A percentile compares a stretch with the other conserved stretches of the same genome.
These are phyloP conservation scores for Biancaea sappan DNA, from an alignment of 306 rosid species.

Conservation along the genomic window DNA sequence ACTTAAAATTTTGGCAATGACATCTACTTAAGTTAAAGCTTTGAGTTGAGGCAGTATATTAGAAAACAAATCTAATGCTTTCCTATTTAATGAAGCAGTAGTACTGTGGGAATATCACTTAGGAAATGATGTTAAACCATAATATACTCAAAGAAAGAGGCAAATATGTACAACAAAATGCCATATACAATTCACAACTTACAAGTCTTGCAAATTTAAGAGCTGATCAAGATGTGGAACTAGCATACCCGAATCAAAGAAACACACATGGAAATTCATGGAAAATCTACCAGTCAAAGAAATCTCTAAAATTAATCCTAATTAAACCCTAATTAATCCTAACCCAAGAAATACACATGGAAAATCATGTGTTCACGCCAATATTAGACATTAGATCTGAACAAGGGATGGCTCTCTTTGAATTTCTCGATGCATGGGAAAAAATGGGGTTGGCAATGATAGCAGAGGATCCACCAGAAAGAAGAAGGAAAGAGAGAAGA, in stretches of 20 bases:
- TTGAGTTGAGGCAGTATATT: background rate
- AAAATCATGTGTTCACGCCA: too few relatives aligned
- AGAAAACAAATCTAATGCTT: background rate
- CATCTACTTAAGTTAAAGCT: background rate
- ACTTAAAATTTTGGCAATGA: background rate
- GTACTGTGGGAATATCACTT: background rate
- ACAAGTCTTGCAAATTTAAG: slow-evolving; percentile 64
- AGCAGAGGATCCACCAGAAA: too few relatives aligned
- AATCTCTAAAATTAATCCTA: too few relatives aligned
- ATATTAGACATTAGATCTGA: too few relatives aligned
- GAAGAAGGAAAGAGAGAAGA: too few relatives aligned
- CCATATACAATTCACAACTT: slow-evolving; percentile 35
- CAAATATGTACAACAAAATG: background rate
- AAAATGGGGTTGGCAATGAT: too few relatives aligned
- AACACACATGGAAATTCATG: too few relatives aligned
- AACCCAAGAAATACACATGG: too few relatives aligned
- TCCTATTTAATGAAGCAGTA: background rate
- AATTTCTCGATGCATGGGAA: too few relatives aligned
- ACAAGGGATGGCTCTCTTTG: too few relatives aligned
- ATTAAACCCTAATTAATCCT: too few relatives aligned
- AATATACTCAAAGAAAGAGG: background rate
- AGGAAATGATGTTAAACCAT: slow-evolving; percentile 4
- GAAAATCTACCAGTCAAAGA: too few relatives aligned
- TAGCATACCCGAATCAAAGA: slow-evolving; percentile 57
- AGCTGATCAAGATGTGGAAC: slow-evolving; percentile 71